phyloP scores from a whole-genome alignment of 805 yeast genomes.

The Nakazawaea holstii region DNA sequence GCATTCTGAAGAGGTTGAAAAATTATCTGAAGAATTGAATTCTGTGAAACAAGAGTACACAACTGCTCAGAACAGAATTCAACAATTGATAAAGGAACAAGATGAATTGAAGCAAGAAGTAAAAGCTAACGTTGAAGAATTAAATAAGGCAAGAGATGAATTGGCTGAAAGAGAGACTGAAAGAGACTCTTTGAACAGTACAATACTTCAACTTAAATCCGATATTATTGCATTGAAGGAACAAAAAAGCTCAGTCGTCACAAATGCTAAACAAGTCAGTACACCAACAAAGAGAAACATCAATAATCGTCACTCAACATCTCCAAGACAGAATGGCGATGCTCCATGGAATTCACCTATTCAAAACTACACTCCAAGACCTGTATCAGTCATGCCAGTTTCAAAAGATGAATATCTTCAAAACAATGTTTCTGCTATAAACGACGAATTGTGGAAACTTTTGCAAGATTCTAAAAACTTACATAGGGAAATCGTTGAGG shows the following conservation, averaged over 20 bases:
- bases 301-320: constrained; percentile 17
- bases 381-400: constrained; percentile 58
- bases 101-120: constrained; percentile 61
- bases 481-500: constrained; percentile 81
- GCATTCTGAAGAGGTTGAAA: constrained; percentile 43
- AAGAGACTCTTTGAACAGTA: constrained; percentile 60
- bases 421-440: constrained; percentile 59
- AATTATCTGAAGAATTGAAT: constrained; percentile 50
- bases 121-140: constrained; percentile 52
- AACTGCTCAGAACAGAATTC: constrained; percentile 53
- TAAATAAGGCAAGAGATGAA: constrained; percentile 54
- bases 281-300: constrained; percentile 17
- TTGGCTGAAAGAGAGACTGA: constrained; percentile 55
- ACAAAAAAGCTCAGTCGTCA: constrained; percentile 14
- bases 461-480: constrained; percentile 66
- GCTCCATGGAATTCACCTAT: constrained; percentile 27
- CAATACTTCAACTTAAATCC: constrained; percentile 48
- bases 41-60: constrained; percentile 51
- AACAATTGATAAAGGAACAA: constrained; percentile 56
- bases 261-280: constrained; percentile 5
- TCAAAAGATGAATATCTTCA: constrained; percentile 43
- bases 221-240: constrained; percentile 30
- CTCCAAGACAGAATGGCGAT: constrained; percentile 15
- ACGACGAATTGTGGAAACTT: constrained; percentile 67
- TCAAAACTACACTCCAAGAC: constrained; percentile 43